Percentiles rank a stretch among this genome's conserved stretches.
Evolutionary conservation across 73 alveolate species (phyloP).

Genomic region (Tetrahymena borealis): DNA sequence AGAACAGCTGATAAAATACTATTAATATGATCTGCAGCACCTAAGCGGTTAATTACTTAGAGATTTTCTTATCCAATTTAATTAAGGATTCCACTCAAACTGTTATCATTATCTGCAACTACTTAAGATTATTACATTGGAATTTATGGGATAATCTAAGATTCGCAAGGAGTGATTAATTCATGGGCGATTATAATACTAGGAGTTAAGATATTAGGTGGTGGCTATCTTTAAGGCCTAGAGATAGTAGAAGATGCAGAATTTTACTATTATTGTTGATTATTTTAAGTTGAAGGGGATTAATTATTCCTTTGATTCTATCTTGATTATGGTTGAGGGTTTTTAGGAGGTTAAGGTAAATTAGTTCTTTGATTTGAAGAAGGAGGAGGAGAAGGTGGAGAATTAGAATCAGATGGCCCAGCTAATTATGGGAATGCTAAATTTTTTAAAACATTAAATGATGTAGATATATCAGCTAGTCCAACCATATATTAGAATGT

Average conservation of each 20-base stretch:
- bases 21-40: background rate
- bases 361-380: background rate
- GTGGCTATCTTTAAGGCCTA: too few species aligned
- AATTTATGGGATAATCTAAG: too few species aligned
- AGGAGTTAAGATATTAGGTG: too few species aligned
- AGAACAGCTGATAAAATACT: background rate
- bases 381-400: background rate
- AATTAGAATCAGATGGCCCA: background rate
- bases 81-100: background rate
- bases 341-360: too few species aligned
- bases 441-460: background rate
- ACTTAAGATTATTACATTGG: too few species aligned
- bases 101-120: background rate
- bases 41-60: background rate
- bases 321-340: too few species aligned
- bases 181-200: too few species aligned
- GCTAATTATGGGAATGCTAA: background rate
- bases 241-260: too few species aligned
- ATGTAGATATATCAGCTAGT: background rate
- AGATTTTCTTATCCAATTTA: background rate
- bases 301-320: too few species aligned
- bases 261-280: too few species aligned
- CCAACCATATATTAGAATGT: background rate
- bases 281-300: too few species aligned
- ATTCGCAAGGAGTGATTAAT: too few species aligned